Conservation (phyloP, 2,329 filamentous ascomycete genomes). For the Colletotrichum lentis region DNA sequence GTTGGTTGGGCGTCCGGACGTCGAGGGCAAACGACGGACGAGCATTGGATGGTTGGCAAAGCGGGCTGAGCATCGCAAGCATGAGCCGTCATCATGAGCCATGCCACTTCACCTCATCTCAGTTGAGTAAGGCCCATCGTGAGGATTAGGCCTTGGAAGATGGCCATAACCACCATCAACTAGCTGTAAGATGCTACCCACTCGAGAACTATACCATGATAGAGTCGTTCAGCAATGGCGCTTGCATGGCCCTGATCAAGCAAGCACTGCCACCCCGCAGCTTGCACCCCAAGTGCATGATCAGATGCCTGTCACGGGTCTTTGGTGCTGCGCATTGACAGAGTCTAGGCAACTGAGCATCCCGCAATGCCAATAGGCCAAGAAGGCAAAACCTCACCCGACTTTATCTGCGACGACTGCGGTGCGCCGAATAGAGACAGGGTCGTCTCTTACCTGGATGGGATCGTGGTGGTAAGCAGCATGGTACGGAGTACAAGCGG, state of each 20-base stretch:
- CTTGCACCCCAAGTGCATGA: too few species aligned
- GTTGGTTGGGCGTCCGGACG: neutral
- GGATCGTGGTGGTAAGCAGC: neutral
- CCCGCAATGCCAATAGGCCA: neutral
- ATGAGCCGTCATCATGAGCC: slow-evolving; percentile 32
- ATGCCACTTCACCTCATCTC: slow-evolving; percentile 1
- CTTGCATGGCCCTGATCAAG: neutral
- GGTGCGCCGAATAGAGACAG: slow-evolving; percentile 20
- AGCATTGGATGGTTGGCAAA: slow-evolving; percentile 15
- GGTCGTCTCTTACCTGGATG: slow-evolving; percentile 14
- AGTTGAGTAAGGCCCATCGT: neutral
- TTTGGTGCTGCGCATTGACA: too few species aligned
- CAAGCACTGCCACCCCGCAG: neutral
- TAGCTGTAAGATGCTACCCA: neutral
- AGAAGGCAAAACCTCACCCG: neutral
- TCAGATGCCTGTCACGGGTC: too few species aligned
- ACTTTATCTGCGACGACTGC: neutral
- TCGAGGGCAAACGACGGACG: neutral
- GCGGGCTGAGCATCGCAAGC: neutral
- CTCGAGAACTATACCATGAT: too few species aligned
- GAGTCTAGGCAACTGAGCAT: neutral
- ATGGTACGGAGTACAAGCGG: slow-evolving; percentile 5
- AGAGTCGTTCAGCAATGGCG: neutral
- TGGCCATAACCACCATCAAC: neutral
- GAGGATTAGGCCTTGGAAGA: neutral